A percentile compares a stretch with the other conserved stretches of the same genome.
Evolutionary conservation across 2,329 filamentous ascomycete genomes (phyloP).

Genomic region (Colletotrichum kahawae): DNA sequence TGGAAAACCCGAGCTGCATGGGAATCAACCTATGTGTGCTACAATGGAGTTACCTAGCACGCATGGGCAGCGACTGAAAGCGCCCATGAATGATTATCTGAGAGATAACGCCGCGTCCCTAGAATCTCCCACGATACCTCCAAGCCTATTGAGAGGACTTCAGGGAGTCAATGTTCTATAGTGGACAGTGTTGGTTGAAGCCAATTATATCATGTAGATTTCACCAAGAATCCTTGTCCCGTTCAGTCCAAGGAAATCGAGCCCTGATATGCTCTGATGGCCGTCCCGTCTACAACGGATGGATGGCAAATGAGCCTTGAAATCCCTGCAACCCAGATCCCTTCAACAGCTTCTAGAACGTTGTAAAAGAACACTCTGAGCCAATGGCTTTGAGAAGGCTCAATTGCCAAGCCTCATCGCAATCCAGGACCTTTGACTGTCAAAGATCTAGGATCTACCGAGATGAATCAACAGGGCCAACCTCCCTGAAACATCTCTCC

Average conservation of each 20-base stretch:
- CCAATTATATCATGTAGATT: not conserved
- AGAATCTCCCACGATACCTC: not conserved
- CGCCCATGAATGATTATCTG: not conserved
- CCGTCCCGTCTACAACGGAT: not conserved
- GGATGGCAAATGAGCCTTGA: not conserved
- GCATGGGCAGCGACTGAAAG: not conserved
- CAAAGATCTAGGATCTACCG: not conserved
- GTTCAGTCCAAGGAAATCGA: not conserved
- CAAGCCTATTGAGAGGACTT: not conserved
- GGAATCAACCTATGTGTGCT: not conserved
- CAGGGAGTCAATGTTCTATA: not conserved
- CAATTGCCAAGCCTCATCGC: not conserved
- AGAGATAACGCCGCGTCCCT: not conserved
- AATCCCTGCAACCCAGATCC: not conserved
- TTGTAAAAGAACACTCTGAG: not conserved
- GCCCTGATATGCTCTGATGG: not conserved
- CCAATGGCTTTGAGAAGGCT: not conserved
- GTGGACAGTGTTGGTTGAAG: accelerated
- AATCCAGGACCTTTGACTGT: not conserved
- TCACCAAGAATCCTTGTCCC: not conserved
- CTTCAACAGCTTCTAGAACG: not conserved
- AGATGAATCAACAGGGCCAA: not conserved
- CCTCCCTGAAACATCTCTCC: no score
- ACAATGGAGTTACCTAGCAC: not conserved
- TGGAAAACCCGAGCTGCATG: not conserved